phyloP scores from a whole-genome alignment of 2,329 filamentous ascomycete species.

The Immersiporthe knoxdaviesiana region DNA sequence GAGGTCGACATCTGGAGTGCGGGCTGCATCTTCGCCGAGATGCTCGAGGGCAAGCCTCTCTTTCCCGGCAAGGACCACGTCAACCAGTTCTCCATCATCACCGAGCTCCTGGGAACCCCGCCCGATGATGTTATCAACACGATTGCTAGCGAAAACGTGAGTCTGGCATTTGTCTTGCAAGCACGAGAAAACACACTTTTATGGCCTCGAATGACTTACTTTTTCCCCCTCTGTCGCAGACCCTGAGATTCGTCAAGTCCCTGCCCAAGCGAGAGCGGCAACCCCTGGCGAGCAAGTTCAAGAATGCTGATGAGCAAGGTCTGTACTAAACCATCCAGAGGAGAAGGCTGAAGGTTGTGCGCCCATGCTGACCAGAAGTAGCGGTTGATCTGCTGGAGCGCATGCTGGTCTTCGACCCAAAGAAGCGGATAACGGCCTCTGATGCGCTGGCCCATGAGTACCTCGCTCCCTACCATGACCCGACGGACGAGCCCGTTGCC shows the following conservation, averaged over 20 bases:
- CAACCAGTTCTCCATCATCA: constrained; percentile 99
- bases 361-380: constrained; percentile 42
- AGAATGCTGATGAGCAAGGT: constrained; percentile 88
- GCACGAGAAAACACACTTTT: too few relatives aligned
- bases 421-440: constrained; percentile 86
- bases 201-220: constrained; percentile 13
- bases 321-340: constrained; percentile 38
- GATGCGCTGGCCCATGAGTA: constrained; percentile 91
- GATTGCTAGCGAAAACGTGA: constrained; percentile 95
- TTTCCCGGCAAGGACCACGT: constrained; percentile 99
- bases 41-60: constrained; percentile 96
- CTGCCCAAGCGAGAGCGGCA: constrained; percentile 92
- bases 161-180: constrained; percentile 36
- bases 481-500: constrained; percentile 91
- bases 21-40: constrained; percentile 98
- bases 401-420: constrained; percentile 99
- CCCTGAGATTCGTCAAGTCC: constrained; percentile 94
- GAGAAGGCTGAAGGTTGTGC: neutral
- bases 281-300: constrained; percentile 86
- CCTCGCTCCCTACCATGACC: constrained; percentile 94
- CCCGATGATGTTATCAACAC: constrained; percentile 98
- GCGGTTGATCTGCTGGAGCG: constrained; percentile 92
- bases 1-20: constrained; percentile 99
- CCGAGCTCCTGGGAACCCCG: constrained; percentile 91
- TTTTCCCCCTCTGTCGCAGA: constrained; percentile 66